Evolutionary conservation across 768 basidiomycete species (phyloP).

Genomic region (Lactifluus volemus): DNA sequence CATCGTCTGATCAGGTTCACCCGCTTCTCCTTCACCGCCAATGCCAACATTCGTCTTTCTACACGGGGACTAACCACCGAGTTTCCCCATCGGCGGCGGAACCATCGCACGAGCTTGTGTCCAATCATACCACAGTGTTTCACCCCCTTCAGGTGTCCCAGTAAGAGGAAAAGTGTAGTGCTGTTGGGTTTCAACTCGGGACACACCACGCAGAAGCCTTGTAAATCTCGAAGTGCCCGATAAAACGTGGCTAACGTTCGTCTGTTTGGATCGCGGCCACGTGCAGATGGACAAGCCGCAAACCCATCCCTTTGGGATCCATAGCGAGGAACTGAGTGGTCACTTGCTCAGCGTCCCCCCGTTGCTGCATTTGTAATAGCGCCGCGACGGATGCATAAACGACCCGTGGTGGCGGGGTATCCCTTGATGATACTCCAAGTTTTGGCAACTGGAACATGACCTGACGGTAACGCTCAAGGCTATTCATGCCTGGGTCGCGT

Average conservation of each 20-base stretch:
- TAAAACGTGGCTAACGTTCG: neutral
- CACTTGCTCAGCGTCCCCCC: constrained; percentile 6
- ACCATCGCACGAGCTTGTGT: constrained; percentile 34
- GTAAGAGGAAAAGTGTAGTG: constrained; percentile 49
- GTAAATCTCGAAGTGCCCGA: constrained; percentile 19
- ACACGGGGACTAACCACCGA: constrained; percentile 49
- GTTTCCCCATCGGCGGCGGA: constrained; percentile 48
- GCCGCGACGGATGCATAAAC: constrained; percentile 8
- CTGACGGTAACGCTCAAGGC: constrained; percentile 5
- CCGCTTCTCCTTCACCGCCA: constrained; percentile 60
- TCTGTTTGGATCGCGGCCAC: constrained; percentile 3
- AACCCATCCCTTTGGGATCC: constrained; percentile 1
- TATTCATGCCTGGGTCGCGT: constrained; percentile 13
- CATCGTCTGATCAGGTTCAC: constrained; percentile 34
- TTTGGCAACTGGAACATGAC: constrained; percentile 10
- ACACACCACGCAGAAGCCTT: constrained; percentile 29
- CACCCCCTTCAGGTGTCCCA: constrained; percentile 41
- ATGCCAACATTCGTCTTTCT: constrained; percentile 44
- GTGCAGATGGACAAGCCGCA: constrained; percentile 16
- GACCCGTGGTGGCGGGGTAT: constrained; percentile 2
- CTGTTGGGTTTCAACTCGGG: constrained; percentile 46
- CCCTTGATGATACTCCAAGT: neutral
- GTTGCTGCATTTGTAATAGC: constrained; percentile 16
- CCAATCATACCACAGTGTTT: constrained; percentile 50
- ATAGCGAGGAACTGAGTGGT: constrained; percentile 3